These are phyloP conservation scores for Yarrowia yakushimensis DNA, from an alignment of 805 yeast genomes.

Conservation along the genomic window DNA sequence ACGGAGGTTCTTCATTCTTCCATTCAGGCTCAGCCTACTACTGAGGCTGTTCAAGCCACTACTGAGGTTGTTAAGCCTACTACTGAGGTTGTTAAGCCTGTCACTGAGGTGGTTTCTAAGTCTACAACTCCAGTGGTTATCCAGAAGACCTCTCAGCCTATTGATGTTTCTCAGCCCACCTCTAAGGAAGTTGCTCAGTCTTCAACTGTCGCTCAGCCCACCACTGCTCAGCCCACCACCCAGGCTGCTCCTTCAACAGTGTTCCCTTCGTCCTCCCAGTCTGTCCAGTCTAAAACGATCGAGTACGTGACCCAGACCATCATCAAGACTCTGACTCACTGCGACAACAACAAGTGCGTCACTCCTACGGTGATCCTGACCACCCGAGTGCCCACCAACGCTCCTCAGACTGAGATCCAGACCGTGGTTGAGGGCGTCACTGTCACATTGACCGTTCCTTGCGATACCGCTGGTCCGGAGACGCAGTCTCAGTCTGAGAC, in stretches of 20 bases:
- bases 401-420: neutral
- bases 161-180: too few species aligned
- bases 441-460: neutral
- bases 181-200: neutral
- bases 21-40: conserved; percentile 1
- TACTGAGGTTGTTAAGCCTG: neutral
- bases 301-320: neutral
- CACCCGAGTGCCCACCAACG: conserved; percentile 10
- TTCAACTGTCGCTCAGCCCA: neutral
- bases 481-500: neutral
- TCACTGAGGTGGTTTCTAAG: neutral
- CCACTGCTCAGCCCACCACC: too few species aligned
- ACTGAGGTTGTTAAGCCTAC: neutral
- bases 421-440: conserved; percentile 5
- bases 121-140: too few species aligned
- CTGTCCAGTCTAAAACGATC: neutral
- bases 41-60: neutral
- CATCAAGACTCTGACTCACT: neutral
- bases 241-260: too few species aligned
- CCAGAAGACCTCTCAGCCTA: too few species aligned
- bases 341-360: neutral
- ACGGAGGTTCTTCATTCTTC: neutral
- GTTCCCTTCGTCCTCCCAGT: too few species aligned
- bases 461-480: conserved; percentile 3
- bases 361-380: conserved; percentile 2